These are phyloP conservation scores for Decorospora gaudefroyi DNA, from an alignment of 2,329 filamentous ascomycete species.

Conservation along the genomic window DNA sequence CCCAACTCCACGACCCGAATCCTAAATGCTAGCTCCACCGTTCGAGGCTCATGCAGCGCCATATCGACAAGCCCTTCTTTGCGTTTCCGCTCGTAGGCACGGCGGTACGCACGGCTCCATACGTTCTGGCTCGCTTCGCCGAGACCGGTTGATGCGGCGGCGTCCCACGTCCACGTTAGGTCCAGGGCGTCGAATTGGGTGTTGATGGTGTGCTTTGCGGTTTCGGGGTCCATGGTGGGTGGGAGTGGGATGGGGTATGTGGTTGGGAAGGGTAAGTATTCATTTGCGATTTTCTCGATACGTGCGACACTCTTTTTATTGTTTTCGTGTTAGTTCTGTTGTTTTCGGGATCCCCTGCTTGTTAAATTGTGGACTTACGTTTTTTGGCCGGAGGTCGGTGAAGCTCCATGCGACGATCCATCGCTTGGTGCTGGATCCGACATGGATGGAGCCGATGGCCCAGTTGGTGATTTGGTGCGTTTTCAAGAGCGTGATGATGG, in stretches of 20 bases:
- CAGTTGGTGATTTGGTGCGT: slow-evolving; percentile 70
- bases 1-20: slow-evolving; percentile 44
- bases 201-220: slow-evolving; percentile 49
- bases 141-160: slow-evolving; percentile 58
- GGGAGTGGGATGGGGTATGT: slow-evolving; percentile 52
- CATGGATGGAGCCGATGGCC: slow-evolving; percentile 78
- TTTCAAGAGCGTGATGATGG: slow-evolving; percentile 64
- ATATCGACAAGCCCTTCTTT: slow-evolving; percentile 30
- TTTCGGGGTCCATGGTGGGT: slow-evolving; percentile 33
- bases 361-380: no score
- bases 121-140: slow-evolving; percentile 72
- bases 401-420: slow-evolving; percentile 95
- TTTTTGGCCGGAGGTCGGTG: slow-evolving; percentile 64
- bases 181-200: slow-evolving; percentile 61
- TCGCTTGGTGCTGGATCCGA: slow-evolving; percentile 73
- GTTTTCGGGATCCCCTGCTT: no score
- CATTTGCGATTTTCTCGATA: slow-evolving; percentile 52
- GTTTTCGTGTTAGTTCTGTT: no score
- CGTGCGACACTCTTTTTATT: slow-evolving; percentile 29
- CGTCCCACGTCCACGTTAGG: slow-evolving; percentile 68
- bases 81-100: slow-evolving; percentile 55
- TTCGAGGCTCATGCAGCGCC: slow-evolving; percentile 28
- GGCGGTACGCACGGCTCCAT: slow-evolving; percentile 75
- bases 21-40: slow-evolving; percentile 49
- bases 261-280: slow-evolving; percentile 59